These are phyloP conservation scores for Aspergillus kassunensis DNA, from an alignment of 495 filamentous ascomycete genomes.

Conservation along the genomic window DNA sequence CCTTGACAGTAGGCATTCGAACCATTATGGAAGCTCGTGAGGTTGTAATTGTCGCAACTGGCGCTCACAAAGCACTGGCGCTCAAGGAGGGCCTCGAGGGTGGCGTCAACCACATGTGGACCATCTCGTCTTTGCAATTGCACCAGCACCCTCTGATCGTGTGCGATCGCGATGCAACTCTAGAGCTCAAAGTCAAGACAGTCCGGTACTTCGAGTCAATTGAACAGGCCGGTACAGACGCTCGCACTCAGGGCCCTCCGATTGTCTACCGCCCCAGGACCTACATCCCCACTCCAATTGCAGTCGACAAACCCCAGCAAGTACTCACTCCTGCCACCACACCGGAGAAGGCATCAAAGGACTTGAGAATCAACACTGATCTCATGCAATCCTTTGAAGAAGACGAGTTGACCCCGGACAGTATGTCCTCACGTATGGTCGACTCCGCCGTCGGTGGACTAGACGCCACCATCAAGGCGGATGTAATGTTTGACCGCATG, in stretches of 20 bases:
- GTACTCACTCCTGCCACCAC: slow-evolving; percentile 26
- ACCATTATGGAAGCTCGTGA: slow-evolving; percentile 79
- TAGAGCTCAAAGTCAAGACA: slow-evolving; percentile 81
- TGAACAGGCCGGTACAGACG: slow-evolving; percentile 52
- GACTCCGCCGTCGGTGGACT: slow-evolving; percentile 48
- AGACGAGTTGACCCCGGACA: slow-evolving; percentile 59
- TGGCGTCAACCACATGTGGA: slow-evolving; percentile 88
- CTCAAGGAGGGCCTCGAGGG: slow-evolving; percentile 77
- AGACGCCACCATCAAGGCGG: slow-evolving; percentile 37
- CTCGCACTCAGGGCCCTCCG: slow-evolving; percentile 53
- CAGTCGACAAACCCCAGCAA: slow-evolving; percentile 23
- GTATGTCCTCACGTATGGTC: slow-evolving; percentile 62
- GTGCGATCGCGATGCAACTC: slow-evolving; percentile 79
- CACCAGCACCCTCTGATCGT: slow-evolving; percentile 78
- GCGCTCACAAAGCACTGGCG: slow-evolving; percentile 76
- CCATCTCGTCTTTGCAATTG: slow-evolving; percentile 72
- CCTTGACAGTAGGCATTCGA: slow-evolving; percentile 82
- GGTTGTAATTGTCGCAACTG: slow-evolving; percentile 77
- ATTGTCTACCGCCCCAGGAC: slow-evolving; percentile 41
- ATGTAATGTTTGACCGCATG: slow-evolving; percentile 43
- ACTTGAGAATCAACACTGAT: slow-evolving; percentile 45
- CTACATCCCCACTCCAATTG: slow-evolving; percentile 36
- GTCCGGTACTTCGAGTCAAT: slow-evolving; percentile 70
- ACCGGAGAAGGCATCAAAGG: slow-evolving; percentile 36
- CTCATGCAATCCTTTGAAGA: slow-evolving; percentile 36